phyloP scores from a whole-genome alignment of 768 basidiomycete genomes.

The Clitopilus passeckerianus region DNA sequence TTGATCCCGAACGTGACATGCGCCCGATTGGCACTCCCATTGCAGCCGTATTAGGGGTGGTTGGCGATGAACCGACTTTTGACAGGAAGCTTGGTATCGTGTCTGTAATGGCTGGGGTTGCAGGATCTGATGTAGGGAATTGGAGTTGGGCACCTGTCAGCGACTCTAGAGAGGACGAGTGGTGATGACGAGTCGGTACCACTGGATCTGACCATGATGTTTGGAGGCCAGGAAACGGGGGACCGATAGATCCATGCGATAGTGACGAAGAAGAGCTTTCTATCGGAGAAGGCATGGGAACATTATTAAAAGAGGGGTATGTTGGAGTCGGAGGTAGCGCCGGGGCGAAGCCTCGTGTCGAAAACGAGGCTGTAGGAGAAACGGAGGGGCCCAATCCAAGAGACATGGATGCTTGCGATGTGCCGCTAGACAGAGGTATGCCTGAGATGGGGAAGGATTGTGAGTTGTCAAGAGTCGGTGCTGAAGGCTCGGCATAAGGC shows the following conservation, averaged over 20 bases:
- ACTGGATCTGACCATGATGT: conserved; percentile 35
- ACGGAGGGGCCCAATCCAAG: conserved; percentile 10
- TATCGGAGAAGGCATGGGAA: conserved; percentile 6
- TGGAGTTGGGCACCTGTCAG: conserved; percentile 8
- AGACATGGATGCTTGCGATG: conserved; percentile 7
- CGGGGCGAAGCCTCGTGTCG: not conserved
- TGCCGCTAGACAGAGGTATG: conserved; percentile 7
- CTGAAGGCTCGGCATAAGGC: conserved; percentile 10
- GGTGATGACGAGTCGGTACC: conserved; percentile 33
- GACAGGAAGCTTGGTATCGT: not conserved
- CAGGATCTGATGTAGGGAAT: not conserved
- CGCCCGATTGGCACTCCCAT: conserved; percentile 41
- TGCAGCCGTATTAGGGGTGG: conserved; percentile 2
- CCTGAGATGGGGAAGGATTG: conserved; percentile 10
- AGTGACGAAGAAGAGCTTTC: conserved; percentile 5
- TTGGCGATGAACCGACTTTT: conserved; percentile 4
- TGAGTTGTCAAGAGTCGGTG: conserved; percentile 5
- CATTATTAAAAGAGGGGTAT: not conserved
- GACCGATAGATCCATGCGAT: not conserved
- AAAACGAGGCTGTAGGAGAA: conserved; percentile 4
- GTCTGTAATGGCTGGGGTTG: conserved; percentile 4
- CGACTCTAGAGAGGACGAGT: conserved; percentile 36
- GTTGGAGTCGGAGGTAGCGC: not conserved
- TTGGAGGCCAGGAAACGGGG: conserved; percentile 25
- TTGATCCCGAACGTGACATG: conserved; percentile 55